These are phyloP conservation scores for Dioszegia hungarica DNA, from an alignment of 768 basidiomycete genomes.

Conservation along the genomic window DNA sequence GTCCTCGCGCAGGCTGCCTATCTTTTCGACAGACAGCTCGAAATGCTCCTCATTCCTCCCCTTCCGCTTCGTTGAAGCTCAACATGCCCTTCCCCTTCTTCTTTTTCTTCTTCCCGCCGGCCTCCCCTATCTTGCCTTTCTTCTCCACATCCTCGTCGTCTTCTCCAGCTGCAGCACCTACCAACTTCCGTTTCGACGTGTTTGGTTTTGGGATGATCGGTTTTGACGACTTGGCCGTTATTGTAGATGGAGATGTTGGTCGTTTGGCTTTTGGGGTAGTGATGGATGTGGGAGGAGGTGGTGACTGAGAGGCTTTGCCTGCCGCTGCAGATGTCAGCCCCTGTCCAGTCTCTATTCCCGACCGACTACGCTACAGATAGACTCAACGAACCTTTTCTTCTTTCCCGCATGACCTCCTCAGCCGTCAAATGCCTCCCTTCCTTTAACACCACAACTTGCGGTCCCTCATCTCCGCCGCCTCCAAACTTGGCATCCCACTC, in stretches of 20 bases:
- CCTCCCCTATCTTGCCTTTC: constrained; percentile 8
- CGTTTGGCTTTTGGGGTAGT: neutral
- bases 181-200: constrained; percentile 44
- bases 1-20: too few relatives aligned
- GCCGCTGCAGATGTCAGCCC: constrained; percentile 11
- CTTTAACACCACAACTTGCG: constrained; percentile 81
- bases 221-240: neutral
- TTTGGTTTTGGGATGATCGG: constrained; percentile 15
- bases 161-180: constrained; percentile 12
- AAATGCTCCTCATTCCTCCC: constrained; percentile 18
- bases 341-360: neutral
- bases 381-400: constrained; percentile 41
- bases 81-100: constrained; percentile 48
- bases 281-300: neutral
- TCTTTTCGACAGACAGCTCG: too few relatives aligned
- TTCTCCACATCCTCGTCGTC: neutral
- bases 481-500: constrained; percentile 54
- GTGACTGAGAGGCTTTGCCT: constrained; percentile 18
- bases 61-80: constrained; percentile 49
- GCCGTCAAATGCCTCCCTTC: constrained; percentile 80
- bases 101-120: constrained; percentile 47
- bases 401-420: constrained; percentile 65
- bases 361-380: neutral
- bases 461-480: constrained; percentile 66
- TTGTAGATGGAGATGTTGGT: neutral